Base-by-base conservation (phyloP, 2,329 filamentous ascomycete genomes). In the Leptographium lundbergii region DNA sequence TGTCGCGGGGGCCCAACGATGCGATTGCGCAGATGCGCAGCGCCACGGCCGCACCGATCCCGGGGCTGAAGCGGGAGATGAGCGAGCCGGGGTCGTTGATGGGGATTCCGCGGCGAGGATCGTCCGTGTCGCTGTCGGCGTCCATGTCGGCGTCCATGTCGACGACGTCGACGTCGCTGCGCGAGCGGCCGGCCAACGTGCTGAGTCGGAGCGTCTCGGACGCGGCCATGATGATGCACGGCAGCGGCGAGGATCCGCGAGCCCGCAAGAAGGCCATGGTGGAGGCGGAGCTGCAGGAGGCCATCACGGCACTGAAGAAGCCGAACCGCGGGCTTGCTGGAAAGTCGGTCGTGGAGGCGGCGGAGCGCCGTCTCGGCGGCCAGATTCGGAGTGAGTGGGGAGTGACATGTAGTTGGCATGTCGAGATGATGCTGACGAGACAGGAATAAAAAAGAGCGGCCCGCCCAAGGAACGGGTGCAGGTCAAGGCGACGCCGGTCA, bases 321-420 rank as follows among this genome's bases (percentile, higher is more conserved):
- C 89, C 89, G 1, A 91, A 92, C 66, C 81, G 89, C 53, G 79
- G 82, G 25, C 76, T 87, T 48, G 86, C 85, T 14, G 83, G 84
- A 36, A 85, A 84, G 65, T 79, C 82, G 45, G 76, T 88, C 59
- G 82, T 80, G 4, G 86, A 89, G 63, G 85, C 82, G 29, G 79
- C 82, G 5, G 86, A 90, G 68, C 80, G 79, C 65, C 80, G 84
- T 58, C 73, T 75, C 6, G 74, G 74, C 4, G 74, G 74, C 17
- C 39, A 42, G 13, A 42, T 19, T 17, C 39, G 39, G 4, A 42
- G 39, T 42, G 19, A 42, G 39, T 34, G 4, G 27, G n/a, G n/a
- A n/a, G n/a, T n/a, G n/a, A n/a, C n/a, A n/a, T n/a, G n/a, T n/a
- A n/a, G n/a, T n/a, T n/a, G n/a, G n/a, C n/a, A n/a, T n/a, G n/a